Percentiles rank a stretch among this genome's conserved stretches.
Evolutionary conservation across 1,284 basidiomycete genomes (phyloP).

Genomic region (Apiotrichum mycotoxinovorans): DNA sequence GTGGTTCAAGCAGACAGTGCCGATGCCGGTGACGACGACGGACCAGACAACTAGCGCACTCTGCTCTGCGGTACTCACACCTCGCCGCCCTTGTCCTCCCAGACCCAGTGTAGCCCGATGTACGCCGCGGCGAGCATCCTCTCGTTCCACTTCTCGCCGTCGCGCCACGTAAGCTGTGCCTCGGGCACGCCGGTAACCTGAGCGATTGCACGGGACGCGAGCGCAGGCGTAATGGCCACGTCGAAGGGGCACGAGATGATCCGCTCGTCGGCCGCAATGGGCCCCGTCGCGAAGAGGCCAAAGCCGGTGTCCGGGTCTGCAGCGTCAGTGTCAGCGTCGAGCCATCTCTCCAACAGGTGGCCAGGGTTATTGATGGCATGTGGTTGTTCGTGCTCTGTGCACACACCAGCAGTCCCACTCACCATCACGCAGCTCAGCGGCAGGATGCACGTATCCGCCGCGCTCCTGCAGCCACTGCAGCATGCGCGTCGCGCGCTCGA

Average conservation of each 20-base stretch:
- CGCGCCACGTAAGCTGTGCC: slow-evolving; percentile 23
- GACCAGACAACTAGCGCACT: too few relatives aligned
- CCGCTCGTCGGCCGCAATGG: slow-evolving; percentile 56
- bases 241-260: slow-evolving; percentile 72
- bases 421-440: slow-evolving; percentile 18
- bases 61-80: slow-evolving; percentile 10
- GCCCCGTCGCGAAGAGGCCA: slow-evolving; percentile 56
- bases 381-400: too few relatives aligned
- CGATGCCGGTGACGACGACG: too few relatives aligned
- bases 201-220: slow-evolving; percentile 55
- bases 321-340: neutral
- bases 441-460: slow-evolving; percentile 11
- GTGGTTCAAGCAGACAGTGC: too few relatives aligned
- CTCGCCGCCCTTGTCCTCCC: slow-evolving; percentile 24
- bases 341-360: too few relatives aligned
- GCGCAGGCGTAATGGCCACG: slow-evolving; percentile 63
- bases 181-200: slow-evolving; percentile 25
- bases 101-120: slow-evolving; percentile 66
- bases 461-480: slow-evolving; percentile 9
- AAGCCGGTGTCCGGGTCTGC: slow-evolving; percentile 55
- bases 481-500: slow-evolving; percentile 5
- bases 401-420: too few relatives aligned
- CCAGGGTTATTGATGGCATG: too few relatives aligned
- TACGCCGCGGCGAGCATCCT: slow-evolving; percentile 70
- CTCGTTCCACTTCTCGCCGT: slow-evolving; percentile 57